Evolutionary conservation across 805 yeast species (phyloP).

Genomic region (Suhomyces tanzawaensis): DNA sequence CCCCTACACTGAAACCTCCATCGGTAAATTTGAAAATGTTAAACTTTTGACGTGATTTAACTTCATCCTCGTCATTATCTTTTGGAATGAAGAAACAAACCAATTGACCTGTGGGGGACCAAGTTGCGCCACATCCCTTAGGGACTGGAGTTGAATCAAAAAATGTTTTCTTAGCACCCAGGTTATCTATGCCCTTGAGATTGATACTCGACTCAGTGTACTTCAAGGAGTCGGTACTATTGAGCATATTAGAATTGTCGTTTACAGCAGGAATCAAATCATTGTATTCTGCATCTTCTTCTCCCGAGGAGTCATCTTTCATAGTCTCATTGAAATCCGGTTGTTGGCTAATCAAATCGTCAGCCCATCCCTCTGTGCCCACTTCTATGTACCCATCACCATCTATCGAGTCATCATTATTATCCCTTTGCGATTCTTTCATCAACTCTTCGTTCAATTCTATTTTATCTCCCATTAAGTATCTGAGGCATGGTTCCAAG

Average conservation of each 20-base stretch:
- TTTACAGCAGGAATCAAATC: conserved; percentile 41
- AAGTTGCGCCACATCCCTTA: conserved; percentile 87
- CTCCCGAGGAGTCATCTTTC: conserved; percentile 23
- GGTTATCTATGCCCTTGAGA: conserved; percentile 3
- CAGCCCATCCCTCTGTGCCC: conserved; percentile 44
- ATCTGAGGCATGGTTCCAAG: conserved; percentile 75
- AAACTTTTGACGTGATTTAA: conserved; percentile 45
- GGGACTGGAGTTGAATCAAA: conserved; percentile 88
- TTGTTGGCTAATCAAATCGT: conserved; percentile 38
- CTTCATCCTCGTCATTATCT: conserved; percentile 27
- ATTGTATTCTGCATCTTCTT: conserved; percentile 23
- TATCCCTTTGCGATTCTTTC: conserved; percentile 19
- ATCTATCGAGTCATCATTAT: conserved; percentile 24
- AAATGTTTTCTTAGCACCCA: conserved; percentile 18
- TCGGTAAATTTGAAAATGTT: conserved; percentile 44
- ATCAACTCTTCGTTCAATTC: conserved; percentile 38
- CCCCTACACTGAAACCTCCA: conserved; percentile 46
- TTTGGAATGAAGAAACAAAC: conserved; percentile 79
- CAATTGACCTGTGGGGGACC: conserved; percentile 77
- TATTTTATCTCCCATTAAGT: conserved; percentile 75
- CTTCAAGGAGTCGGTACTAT: conserved; percentile 19
- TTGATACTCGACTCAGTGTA: conserved; percentile 7
- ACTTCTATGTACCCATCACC: conserved; percentile 24
- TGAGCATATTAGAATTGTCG: conserved; percentile 33
- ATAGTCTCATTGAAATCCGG: conserved; percentile 21